Percentiles rank a stretch among this genome's conserved stretches.
Conservation (phyloP, 2,329 filamentous ascomycete species). For the Fusarium mexicanum region DNA sequence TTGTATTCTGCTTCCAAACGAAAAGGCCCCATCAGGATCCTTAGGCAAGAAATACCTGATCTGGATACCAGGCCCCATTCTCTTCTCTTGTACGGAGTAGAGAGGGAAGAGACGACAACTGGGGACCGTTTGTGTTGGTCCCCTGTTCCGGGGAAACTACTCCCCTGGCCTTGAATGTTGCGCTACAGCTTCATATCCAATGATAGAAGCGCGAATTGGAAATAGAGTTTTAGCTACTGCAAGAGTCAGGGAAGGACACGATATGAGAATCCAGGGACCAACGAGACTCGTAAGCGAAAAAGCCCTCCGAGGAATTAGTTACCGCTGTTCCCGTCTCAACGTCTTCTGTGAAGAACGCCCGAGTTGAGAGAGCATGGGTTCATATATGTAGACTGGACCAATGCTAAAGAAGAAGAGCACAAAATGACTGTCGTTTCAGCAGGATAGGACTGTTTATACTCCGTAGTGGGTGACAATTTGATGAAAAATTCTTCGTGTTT, state of each 20-base stretch:
- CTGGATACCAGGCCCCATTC: background rate
- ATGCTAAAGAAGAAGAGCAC: fast-evolving
- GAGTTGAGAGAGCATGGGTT: fast-evolving
- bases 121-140: too few species aligned
- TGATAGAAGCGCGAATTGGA: background rate
- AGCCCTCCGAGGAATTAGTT: background rate
- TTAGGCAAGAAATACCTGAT: background rate
- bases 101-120: background rate
- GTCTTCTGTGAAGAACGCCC: fast-evolving
- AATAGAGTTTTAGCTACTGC: background rate
- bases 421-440: fast-evolving
- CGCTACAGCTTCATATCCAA: background rate
- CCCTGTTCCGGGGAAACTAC: background rate
- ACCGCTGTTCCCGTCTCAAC: background rate
- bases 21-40: background rate
- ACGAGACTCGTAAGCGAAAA: background rate
- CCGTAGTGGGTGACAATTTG: background rate
- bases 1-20: fast-evolving
- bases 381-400: background rate
- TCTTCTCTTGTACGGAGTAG: background rate
- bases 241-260: background rate
- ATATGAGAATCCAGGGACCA: background rate
- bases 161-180: background rate
- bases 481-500: background rate
- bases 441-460: fast-evolving